Conservation (phyloP, 73 alveolate species). For the Symbiodinium pilosum region DNA sequence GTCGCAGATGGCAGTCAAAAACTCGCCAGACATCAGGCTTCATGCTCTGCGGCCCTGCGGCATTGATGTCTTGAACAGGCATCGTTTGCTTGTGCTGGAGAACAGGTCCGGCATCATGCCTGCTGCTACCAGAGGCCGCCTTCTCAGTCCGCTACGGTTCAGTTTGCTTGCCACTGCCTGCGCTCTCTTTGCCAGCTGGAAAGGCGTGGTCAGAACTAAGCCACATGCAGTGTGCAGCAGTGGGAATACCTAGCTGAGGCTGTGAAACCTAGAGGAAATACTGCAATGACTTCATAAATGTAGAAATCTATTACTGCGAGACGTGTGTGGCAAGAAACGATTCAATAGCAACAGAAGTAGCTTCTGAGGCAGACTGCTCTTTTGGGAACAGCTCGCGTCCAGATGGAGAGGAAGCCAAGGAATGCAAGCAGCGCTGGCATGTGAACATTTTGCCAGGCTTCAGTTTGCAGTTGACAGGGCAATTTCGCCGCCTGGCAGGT, state of each 20-base stretch:
- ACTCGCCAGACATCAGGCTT: too few relatives aligned
- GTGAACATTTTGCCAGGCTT: too few relatives aligned
- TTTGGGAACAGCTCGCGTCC: conserved; percentile 63
- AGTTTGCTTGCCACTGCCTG: not conserved
- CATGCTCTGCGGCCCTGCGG: too few relatives aligned
- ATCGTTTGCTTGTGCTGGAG: conserved; percentile 25
- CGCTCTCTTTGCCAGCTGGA: not conserved
- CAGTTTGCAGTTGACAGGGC: not conserved
- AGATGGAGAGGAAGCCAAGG: conserved; percentile 47
- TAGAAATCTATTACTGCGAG: too few relatives aligned
- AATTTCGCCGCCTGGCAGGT: not conserved
- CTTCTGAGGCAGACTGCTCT: conserved; percentile 75
- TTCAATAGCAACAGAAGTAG: not conserved
- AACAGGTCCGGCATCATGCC: conserved; percentile 71
- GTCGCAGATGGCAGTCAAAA: not conserved
- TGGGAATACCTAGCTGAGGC: too few relatives aligned
- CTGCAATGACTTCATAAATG: too few relatives aligned
- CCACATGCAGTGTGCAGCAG: too few relatives aligned
- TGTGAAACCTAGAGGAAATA: too few relatives aligned
- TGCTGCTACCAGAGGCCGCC: conserved; percentile 43
- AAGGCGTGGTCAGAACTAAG: too few relatives aligned
- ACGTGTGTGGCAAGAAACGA: not conserved
- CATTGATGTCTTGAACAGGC: too few relatives aligned
- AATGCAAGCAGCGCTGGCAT: not conserved
- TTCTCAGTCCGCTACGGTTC: not conserved